A percentile compares a stretch with the other conserved stretches of the same genome.
Conservation (phyloP, 768 basidiomycete species). For the Hygrocybe punicea region DNA sequence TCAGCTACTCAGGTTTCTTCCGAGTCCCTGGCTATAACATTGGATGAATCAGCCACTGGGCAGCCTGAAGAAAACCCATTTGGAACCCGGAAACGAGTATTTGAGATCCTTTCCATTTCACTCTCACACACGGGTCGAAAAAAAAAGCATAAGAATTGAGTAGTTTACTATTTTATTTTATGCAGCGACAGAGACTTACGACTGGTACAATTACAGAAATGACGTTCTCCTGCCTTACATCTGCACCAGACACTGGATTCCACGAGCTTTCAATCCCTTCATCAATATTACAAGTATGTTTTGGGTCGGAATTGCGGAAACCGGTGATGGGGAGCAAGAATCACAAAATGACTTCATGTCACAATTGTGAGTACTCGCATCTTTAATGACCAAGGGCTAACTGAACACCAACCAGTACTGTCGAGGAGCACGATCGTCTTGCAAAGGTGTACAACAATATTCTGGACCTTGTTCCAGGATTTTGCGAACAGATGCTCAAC, state of each 20-base stretch:
- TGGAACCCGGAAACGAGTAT: neutral
- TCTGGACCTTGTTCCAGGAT: neutral
- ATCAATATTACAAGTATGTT: neutral
- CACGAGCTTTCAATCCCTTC: neutral
- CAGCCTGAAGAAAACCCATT: too few species aligned
- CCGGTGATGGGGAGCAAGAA: neutral
- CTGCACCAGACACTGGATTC: neutral
- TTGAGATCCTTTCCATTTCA: neutral
- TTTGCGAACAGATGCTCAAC: constrained; percentile 3
- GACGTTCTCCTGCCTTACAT: neutral
- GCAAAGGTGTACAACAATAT: neutral
- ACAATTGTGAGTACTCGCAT: neutral
- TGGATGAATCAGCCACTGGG: too few species aligned
- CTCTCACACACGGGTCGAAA: neutral
- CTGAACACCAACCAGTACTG: neutral
- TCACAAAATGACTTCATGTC: neutral
- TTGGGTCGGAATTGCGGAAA: neutral
- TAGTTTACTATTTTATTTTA: too few species aligned
- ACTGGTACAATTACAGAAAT: neutral
- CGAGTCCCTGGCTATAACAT: too few species aligned
- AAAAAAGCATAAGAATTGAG: neutral
- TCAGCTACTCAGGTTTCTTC: too few species aligned
- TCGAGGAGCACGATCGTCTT: neutral
- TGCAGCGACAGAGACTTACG: too few species aligned
- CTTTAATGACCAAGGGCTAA: neutral